A percentile compares a stretch with the other conserved stretches of the same genome.
Evolutionary conservation across 228 moss, liverwort and hornwort species (phyloP).

Genomic region (Sphagnum magellanicum): DNA sequence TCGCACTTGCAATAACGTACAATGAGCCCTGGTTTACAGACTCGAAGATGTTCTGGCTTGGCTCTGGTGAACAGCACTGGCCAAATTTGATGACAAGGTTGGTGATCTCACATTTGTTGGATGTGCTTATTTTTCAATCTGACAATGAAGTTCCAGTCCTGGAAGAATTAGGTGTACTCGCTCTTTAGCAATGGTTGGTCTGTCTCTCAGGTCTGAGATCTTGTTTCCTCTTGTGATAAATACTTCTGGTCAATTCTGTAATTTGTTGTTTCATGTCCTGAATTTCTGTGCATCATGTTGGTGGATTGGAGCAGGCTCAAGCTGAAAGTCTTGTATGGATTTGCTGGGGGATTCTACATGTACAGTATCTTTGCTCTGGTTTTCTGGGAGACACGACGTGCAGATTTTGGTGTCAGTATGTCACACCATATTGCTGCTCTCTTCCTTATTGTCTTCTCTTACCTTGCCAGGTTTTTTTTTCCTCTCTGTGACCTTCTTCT

Average conservation of each 20-base stretch:
- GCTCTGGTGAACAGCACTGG: conserved; percentile 75
- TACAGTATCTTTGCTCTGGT: conserved; percentile 90
- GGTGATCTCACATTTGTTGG: not conserved
- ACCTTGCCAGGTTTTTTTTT: conserved; percentile 49
- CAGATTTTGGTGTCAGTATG: conserved; percentile 98
- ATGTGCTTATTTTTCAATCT: conserved; percentile 9
- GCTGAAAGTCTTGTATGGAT: conserved; percentile 81
- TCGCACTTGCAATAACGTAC: conserved; percentile 63
- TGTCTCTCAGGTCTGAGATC: too few species aligned
- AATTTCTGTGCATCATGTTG: not conserved
- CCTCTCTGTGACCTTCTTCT: not conserved
- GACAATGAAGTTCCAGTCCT: not conserved
- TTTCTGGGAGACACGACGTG: conserved; percentile 94
- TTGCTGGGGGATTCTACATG: conserved; percentile 80
- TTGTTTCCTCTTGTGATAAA: not conserved
- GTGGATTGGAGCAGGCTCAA: conserved; percentile 59
- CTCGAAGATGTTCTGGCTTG: conserved; percentile 61
- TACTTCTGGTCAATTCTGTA: not conserved
- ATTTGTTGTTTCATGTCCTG: not conserved
- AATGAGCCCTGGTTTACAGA: conserved; percentile 79
- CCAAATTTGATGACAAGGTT: conserved; percentile 73
- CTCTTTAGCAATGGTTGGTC: too few species aligned
- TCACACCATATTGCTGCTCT: conserved; percentile 76
- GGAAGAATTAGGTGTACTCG: not conserved
- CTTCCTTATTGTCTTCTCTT: conserved; percentile 65